Percentiles rank a stretch among this genome's conserved stretches.
Conservation (phyloP, 768 basidiomycete species). For the Auriscalpium microsporum region DNA sequence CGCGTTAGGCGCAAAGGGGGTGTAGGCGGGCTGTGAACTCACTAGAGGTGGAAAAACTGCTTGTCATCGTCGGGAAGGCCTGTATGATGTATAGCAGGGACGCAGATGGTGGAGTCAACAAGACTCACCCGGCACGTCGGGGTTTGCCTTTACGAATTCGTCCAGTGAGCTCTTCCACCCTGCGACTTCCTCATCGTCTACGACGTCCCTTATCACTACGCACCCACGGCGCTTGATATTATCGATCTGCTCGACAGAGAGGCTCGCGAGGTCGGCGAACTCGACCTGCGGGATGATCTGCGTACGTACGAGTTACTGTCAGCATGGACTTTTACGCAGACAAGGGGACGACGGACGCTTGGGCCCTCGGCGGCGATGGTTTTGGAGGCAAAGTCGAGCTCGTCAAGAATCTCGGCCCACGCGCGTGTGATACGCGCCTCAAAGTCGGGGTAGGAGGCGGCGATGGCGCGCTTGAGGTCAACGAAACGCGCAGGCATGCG, state of each 20-base stretch:
- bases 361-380: conserved; percentile 40
- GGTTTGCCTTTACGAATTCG: conserved; percentile 50
- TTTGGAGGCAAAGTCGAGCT: conserved; percentile 37
- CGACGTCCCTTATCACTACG: conserved; percentile 54
- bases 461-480: conserved; percentile 52
- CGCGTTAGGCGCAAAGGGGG: background rate
- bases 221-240: conserved; percentile 47
- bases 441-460: conserved; percentile 41
- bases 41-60: conserved; percentile 73
- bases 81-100: conserved; percentile 16
- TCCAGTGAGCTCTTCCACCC: conserved; percentile 50
- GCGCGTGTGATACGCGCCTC: conserved; percentile 39
- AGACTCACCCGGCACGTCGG: conserved; percentile 41
- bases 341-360: conserved; percentile 30
- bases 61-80: conserved; percentile 50
- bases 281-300: conserved; percentile 58
- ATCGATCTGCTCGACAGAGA: conserved; percentile 38
- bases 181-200: conserved; percentile 45
- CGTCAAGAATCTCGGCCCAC: conserved; percentile 49
- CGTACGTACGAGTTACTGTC: background rate
- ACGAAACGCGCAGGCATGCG: conserved; percentile 39
- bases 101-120: background rate
- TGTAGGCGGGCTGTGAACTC: conserved; percentile 16
- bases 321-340: background rate
- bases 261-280: conserved; percentile 41